Percentiles rank a stretch among this genome's conserved stretches.
phyloP scores from a whole-genome alignment of 768 basidiomycete species.

The Chlorophyllum brunneum region DNA sequence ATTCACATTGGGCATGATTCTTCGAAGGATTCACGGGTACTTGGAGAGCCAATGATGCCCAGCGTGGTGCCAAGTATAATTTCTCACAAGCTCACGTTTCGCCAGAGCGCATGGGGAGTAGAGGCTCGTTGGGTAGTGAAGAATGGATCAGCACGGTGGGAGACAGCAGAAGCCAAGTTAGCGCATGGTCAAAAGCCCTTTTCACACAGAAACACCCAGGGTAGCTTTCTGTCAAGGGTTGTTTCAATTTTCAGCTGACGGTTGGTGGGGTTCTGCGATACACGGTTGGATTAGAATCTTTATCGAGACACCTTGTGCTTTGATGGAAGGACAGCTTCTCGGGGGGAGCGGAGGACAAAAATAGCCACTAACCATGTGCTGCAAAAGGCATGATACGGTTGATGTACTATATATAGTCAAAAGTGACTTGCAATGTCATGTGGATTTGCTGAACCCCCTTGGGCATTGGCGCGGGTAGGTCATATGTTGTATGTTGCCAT shows the following conservation, averaged over 20 bases:
- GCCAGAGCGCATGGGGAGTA: not conserved
- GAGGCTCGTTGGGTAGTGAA: not conserved
- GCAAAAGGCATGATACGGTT: constrained; percentile 2
- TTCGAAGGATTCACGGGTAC: not conserved
- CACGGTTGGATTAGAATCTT: not conserved
- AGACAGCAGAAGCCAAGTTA: constrained; percentile 1
- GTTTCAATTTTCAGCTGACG: not conserved
- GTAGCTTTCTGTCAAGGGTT: not conserved
- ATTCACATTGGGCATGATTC: not conserved
- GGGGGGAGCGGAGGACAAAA: not conserved
- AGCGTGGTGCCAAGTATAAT: constrained; percentile 1
- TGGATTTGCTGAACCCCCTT: too few species aligned
- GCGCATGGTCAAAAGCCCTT: constrained; percentile 10
- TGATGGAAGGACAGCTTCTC: not conserved
- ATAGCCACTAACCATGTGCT: constrained; percentile 10
- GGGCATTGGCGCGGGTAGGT: too few species aligned
- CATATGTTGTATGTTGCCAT: too few species aligned
- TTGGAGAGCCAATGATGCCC: not conserved
- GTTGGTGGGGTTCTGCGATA: not conserved
- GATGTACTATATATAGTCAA: not conserved
- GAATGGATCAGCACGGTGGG: too few species aligned
- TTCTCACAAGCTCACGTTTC: not conserved
- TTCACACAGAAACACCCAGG: constrained; percentile 7
- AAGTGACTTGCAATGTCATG: not conserved
- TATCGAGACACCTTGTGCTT: not conserved